Percentiles rank a stretch among this genome's conserved stretches.
Conservation (phyloP, 2,329 filamentous ascomycete species). For the Pseudogymnoascus sp. region DNA sequence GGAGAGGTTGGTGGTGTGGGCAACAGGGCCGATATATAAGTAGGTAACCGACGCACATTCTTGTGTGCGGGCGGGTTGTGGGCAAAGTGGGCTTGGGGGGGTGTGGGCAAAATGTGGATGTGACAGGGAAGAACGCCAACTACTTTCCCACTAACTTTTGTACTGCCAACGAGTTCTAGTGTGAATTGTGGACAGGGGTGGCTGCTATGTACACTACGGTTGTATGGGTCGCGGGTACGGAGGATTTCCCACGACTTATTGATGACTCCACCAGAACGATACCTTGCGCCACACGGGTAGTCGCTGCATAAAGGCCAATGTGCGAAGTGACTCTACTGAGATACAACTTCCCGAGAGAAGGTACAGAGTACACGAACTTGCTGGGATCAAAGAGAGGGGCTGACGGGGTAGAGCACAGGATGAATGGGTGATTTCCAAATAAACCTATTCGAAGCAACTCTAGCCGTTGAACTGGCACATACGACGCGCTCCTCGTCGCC, state of each 20-base stretch:
- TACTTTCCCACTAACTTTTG: not conserved
- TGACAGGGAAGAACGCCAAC: slow-evolving; percentile 4
- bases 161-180: slow-evolving; percentile 5
- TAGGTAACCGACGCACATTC: not conserved
- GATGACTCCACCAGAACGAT: slow-evolving; percentile 1
- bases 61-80: slow-evolving; percentile 2
- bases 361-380: not conserved
- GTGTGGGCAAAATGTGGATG: not conserved
- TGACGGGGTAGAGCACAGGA: not conserved
- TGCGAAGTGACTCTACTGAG: not conserved
- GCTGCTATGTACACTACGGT: not conserved
- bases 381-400: slow-evolving; percentile 5
- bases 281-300: not conserved
- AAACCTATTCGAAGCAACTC: not conserved
- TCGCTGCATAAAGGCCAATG: not conserved
- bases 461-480: not conserved
- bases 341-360: slow-evolving; percentile 2
- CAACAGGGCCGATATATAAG: not conserved
- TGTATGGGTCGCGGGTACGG: not conserved
- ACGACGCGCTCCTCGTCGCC: not conserved
- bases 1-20: slow-evolving; percentile 7
- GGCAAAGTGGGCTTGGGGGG: not conserved
- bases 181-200: not conserved
- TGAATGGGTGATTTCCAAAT: slow-evolving; percentile 3
- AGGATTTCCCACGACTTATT: slow-evolving; percentile 4